Conservation (phyloP, 2,329 filamentous ascomycete species). For the Trichophyton simii region DNA sequence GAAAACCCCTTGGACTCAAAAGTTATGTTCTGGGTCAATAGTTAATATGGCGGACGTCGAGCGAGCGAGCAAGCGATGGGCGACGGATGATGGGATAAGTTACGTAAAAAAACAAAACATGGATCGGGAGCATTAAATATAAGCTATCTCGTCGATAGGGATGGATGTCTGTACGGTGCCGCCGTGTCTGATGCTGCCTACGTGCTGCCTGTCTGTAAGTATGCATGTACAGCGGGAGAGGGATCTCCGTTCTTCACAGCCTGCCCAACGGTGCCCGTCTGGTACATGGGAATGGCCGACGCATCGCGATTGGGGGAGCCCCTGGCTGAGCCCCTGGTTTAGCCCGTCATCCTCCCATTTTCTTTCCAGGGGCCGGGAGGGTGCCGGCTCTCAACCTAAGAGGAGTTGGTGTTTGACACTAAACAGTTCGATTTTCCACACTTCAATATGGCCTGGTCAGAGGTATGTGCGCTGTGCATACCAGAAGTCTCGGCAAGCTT, state of each 20-base stretch:
- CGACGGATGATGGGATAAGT: neutral
- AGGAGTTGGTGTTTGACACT: neutral
- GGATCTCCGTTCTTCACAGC: neutral
- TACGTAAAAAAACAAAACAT: conserved; percentile 1
- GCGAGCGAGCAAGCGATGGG: neutral
- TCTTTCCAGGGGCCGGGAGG: neutral
- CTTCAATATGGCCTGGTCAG: neutral
- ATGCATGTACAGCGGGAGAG: neutral
- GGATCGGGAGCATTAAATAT: neutral
- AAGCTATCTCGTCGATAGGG: no score
- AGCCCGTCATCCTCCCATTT: neutral
- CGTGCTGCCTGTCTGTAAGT: no score
- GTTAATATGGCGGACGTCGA: neutral
- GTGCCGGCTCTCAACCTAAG: neutral
- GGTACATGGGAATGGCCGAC: neutral
- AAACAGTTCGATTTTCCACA: neutral
- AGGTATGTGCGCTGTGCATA: neutral
- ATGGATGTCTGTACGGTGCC: no score
- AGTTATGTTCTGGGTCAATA: neutral
- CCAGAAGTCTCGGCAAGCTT: neutral
- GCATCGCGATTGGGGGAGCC: neutral
- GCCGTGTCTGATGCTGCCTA: no score
- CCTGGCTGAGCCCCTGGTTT: neutral
- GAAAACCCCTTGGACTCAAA: neutral
- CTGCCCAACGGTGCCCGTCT: neutral